Evolutionary conservation across 495 filamentous ascomycete genomes (phyloP).

Genomic region (Penicillium macrosclerotiorum): DNA sequence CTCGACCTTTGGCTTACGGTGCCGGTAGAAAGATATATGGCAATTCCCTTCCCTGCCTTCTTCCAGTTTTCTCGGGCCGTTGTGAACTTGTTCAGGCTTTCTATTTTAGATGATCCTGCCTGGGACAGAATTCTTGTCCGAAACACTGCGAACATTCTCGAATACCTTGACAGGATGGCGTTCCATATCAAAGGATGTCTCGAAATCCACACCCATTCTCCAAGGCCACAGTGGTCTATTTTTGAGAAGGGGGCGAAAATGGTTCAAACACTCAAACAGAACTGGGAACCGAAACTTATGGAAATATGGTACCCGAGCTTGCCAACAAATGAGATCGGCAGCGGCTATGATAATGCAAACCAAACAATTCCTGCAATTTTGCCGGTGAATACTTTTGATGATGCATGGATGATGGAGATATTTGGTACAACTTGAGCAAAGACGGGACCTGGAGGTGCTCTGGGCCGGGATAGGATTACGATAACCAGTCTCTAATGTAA

Average conservation of each 20-base stretch:
- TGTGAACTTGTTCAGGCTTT: conserved; percentile 41
- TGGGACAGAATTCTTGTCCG: conserved; percentile 36
- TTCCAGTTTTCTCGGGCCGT: conserved; percentile 42
- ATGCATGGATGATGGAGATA: conserved; percentile 27
- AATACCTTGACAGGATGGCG: conserved; percentile 19
- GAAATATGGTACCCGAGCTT: conserved; percentile 21
- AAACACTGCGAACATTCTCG: conserved; percentile 27
- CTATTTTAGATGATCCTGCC: conserved; percentile 33
- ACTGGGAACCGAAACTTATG: conserved; percentile 28
- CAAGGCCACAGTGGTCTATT: conserved; percentile 13
- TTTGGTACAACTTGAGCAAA: conserved; percentile 18
- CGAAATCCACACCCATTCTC: not conserved
- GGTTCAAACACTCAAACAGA: conserved; percentile 15
- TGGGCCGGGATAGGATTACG: not conserved
- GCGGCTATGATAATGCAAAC: conserved; percentile 5
- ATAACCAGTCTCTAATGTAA: not conserved
- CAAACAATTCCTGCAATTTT: conserved; percentile 5
- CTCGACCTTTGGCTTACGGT: conserved; percentile 33
- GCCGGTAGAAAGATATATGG: conserved; percentile 27
- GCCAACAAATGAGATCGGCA: conserved; percentile 3
- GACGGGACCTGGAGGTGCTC: not conserved
- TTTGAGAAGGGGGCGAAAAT: conserved; percentile 25
- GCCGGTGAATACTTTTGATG: conserved; percentile 18
- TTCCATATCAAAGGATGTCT: conserved; percentile 14
- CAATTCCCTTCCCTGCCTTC: conserved; percentile 35